These are phyloP conservation scores for Puccinia hordei DNA, from an alignment of 1,284 basidiomycete genomes.

Conservation along the genomic window DNA sequence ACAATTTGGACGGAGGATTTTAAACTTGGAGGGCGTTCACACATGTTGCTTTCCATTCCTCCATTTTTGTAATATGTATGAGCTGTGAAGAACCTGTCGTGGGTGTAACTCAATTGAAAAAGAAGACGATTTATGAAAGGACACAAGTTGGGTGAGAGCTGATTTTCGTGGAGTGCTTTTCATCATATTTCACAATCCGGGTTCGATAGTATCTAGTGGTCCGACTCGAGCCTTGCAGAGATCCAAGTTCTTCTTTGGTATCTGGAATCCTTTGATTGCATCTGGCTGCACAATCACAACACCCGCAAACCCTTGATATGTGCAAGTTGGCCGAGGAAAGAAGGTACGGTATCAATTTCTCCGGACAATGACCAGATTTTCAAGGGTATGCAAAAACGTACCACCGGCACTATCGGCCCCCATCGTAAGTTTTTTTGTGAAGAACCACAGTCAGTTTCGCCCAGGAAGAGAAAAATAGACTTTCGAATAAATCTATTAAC, in stretches of 20 bases:
- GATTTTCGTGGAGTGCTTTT: not conserved
- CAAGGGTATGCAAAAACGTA: not conserved
- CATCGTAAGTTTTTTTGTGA: not conserved
- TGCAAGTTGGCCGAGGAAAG: not conserved
- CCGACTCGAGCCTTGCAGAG: constrained; percentile 28
- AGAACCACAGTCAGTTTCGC: not conserved
- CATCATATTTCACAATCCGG: not conserved
- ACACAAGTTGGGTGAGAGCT: no score
- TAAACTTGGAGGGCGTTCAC: no score
- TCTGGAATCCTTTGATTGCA: constrained; percentile 11
- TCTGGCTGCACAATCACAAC: constrained; percentile 37
- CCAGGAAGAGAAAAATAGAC: no score
- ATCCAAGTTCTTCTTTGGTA: constrained; percentile 26
- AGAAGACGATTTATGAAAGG: not conserved
- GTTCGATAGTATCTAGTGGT: constrained; percentile 28
- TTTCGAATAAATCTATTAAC: not conserved
- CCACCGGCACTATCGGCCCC: not conserved
- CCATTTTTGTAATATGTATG: no score
- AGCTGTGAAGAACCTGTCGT: no score
- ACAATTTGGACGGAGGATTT: no score
- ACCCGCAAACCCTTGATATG: constrained; percentile 32
- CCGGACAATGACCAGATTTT: not conserved
- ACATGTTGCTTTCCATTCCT: no score
- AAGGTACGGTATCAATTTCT: not conserved
- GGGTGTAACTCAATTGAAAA: no score